A percentile compares a stretch with the other conserved stretches of the same genome.
phyloP scores from a whole-genome alignment of 1,139 yeast species.

The Geotrichum siamense region DNA sequence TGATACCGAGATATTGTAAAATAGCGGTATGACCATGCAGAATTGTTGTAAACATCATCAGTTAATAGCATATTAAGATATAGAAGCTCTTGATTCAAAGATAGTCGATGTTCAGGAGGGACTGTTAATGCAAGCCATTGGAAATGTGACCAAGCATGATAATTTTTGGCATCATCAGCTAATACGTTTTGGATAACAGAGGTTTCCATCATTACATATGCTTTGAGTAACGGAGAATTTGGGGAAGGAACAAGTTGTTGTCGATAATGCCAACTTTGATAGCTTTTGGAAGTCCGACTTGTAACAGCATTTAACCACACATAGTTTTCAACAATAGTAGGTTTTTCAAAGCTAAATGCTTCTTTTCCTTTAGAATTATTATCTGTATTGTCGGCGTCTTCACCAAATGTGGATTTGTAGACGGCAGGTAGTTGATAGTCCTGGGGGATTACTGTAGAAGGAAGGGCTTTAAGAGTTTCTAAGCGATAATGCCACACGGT shows the following conservation, averaged over 20 bases:
- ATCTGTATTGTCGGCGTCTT: background rate
- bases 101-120: conserved; percentile 11
- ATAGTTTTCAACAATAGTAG: conserved; percentile 34
- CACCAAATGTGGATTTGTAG: conserved; percentile 24
- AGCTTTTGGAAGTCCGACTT: conserved; percentile 73
- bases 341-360: too few species aligned
- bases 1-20: conserved; percentile 38
- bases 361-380: background rate
- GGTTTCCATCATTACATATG: conserved; percentile 47
- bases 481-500: conserved; percentile 80
- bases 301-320: conserved; percentile 78
- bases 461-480: conserved; percentile 43
- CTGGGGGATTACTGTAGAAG: conserved; percentile 25
- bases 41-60: conserved; percentile 74
- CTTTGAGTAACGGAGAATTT: conserved; percentile 11
- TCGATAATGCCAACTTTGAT: conserved; percentile 94
- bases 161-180: conserved; percentile 76
- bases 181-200: conserved; percentile 62
- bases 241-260: conserved; percentile 36
- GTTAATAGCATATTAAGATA: conserved; percentile 47
- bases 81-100: conserved; percentile 41
- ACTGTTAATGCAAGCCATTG: conserved; percentile 56
- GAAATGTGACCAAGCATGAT: conserved; percentile 92
- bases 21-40: conserved; percentile 89
- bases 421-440: conserved; percentile 22